Percentiles rank a stretch among this genome's conserved stretches.
Evolutionary conservation across 1,284 basidiomycete genomes (phyloP).

Genomic region (Agaricales sp.): DNA sequence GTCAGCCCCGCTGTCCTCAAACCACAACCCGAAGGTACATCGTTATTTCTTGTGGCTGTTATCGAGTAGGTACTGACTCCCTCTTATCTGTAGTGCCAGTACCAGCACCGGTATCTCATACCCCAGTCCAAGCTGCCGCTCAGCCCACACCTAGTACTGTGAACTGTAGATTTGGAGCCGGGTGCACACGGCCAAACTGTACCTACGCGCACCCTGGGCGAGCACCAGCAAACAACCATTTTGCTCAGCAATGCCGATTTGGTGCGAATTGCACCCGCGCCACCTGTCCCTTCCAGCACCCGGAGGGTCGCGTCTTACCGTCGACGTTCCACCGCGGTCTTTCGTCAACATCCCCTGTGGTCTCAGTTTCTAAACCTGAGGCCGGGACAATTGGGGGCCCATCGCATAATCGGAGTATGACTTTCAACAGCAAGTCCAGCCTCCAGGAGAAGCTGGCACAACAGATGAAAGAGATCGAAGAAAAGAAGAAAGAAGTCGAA

Average conservation of each 20-base stretch:
- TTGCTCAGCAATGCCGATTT: slow-evolving; percentile 55
- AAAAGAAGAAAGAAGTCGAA: slow-evolving; percentile 46
- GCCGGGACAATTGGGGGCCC: slow-evolving; percentile 49
- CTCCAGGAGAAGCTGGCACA: slow-evolving; percentile 45
- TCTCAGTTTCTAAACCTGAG: slow-evolving; percentile 49
- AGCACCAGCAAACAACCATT: slow-evolving; percentile 24
- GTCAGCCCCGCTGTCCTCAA: slow-evolving; percentile 76
- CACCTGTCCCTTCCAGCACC: slow-evolving; percentile 69
- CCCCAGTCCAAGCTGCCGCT: slow-evolving; percentile 14
- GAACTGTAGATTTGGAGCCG: slow-evolving; percentile 65
- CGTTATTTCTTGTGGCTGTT: slow-evolving; percentile 7
- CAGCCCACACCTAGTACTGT: slow-evolving; percentile 26
- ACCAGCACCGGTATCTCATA: slow-evolving; percentile 25
- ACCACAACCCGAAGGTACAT: slow-evolving; percentile 35
- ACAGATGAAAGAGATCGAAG: slow-evolving; percentile 48
- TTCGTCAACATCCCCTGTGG: slow-evolving; percentile 43
- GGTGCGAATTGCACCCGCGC: slow-evolving; percentile 71
- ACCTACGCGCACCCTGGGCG: slow-evolving; percentile 57
- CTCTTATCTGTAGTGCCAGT: slow-evolving; percentile 27
- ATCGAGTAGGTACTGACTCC: not conserved
- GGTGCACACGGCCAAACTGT: slow-evolving; percentile 69
- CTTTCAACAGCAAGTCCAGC: slow-evolving; percentile 41
- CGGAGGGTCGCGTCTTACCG: slow-evolving; percentile 68
- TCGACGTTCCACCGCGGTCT: slow-evolving; percentile 68
- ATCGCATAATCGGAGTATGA: slow-evolving; percentile 57